Base-by-base conservation (phyloP, 345 rosid genomes). In the Garcia nutans region DNA sequence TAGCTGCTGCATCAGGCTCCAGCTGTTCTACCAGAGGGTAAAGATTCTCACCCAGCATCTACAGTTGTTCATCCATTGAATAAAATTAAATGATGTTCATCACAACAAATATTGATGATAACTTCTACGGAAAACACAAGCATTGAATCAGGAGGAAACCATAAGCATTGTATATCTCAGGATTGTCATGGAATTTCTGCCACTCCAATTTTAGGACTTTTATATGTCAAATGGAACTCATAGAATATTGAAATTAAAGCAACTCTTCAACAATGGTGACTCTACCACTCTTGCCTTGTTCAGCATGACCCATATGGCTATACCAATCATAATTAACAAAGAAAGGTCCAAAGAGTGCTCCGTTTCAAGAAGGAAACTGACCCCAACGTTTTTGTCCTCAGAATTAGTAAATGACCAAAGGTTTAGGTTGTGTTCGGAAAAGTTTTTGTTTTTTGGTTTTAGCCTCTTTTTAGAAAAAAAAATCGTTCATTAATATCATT, bases 11-110 rank as follows among this genome's bases (percentile, higher is more conserved):
- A 42, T 91, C 97, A 59, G 90, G 90, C 82, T 95, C 96, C 66
- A 95, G 87, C 83, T 91, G 96, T 28, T 95, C 99, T 42, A 95
- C 99, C 20, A 87, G 90, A 9, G 97, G 99, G 81, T 95, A 95
- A 50, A 95, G 96, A 84, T 82, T 95, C 90, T 95, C 97, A 3
- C 99, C 99, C 74, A 95, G 82, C 97, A 95, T 87, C 99, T 94
- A 76, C 78, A 81, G 55, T 68, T 71, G 65, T 52, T 63, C 37
- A 68, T 1, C 52, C 17, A 56, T 16, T 4, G 31, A 45, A 62
- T 12, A 66, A 11, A 70, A 60, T 37, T 12, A 49, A 13, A 55
- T 54, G n/a, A 69, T 15, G 4, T 54, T 23, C 12, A 10, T 13
- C 11, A 0, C 0, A 3, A 45, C 41, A 3, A 55, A 64, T 5